phyloP scores from a whole-genome alignment of 176 grass and related monocot species.

The Hyparrhenia diplandra region DNA sequence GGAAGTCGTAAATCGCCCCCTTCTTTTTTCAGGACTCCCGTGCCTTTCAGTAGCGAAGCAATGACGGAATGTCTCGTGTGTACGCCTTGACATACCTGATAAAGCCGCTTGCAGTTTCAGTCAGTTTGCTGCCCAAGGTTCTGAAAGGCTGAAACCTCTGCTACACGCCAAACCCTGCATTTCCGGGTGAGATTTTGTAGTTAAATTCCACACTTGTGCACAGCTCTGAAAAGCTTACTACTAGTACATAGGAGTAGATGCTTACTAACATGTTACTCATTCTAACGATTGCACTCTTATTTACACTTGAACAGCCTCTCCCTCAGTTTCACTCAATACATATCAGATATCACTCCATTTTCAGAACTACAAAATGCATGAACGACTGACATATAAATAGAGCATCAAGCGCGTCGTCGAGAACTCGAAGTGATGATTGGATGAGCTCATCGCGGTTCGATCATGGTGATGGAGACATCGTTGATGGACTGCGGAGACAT shows the following conservation, averaged over 20 bases:
- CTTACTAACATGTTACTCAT: neutral
- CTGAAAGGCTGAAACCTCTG: neutral
- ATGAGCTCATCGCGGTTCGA: constrained; percentile 41
- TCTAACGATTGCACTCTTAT: neutral
- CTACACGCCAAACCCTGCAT: neutral
- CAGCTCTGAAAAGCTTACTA: neutral
- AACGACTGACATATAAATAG: neutral
- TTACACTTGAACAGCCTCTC: neutral
- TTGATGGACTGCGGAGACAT: constrained; percentile 42
- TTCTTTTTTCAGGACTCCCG: neutral
- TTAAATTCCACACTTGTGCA: neutral
- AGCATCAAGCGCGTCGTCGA: neutral
- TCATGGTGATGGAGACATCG: constrained; percentile 55
- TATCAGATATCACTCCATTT: neutral
- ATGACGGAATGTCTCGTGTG: neutral
- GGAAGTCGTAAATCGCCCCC: neutral
- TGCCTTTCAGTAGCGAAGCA: neutral
- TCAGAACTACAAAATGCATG: neutral
- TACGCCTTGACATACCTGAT: neutral
- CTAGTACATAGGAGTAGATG: neutral
- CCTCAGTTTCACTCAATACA: neutral
- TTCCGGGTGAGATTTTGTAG: neutral
- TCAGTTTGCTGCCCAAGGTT: neutral
- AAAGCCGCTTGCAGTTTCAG: neutral
- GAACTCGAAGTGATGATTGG: neutral